Evolutionary conservation across 805 yeast genomes (phyloP).

Genomic region (Kluyveromyces dobzhanskii): DNA sequence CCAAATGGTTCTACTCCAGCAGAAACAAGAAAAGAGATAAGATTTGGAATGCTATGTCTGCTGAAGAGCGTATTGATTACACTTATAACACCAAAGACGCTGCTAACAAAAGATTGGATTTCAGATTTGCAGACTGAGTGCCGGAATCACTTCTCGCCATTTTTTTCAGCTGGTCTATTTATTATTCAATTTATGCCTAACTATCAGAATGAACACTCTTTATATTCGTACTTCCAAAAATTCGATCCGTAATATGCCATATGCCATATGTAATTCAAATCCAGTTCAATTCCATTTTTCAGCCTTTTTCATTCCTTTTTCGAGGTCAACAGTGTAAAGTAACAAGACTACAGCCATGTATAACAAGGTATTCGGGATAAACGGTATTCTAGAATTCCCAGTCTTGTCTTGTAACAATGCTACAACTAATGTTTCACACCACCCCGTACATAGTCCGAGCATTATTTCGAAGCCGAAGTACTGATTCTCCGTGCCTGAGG

Average conservation of each 20-base stretch:
- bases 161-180: no score
- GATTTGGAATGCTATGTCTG: slow-evolving; percentile 43
- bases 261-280: no score
- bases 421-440: slow-evolving; percentile 34
- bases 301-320: slow-evolving; percentile 27
- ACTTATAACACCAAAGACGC: slow-evolving; percentile 36
- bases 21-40: slow-evolving; percentile 37
- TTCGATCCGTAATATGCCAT: no score
- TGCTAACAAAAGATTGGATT: slow-evolving; percentile 55
- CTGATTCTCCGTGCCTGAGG: slow-evolving; percentile 36
- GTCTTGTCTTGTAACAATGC: slow-evolving; percentile 36
- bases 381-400: slow-evolving; percentile 31
- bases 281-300: slow-evolving; percentile 5
- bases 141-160: background rate
- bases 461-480: slow-evolving; percentile 35
- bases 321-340: slow-evolving; percentile 26
- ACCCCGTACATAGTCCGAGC: slow-evolving; percentile 35
- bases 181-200: no score
- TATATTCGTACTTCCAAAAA: no score
- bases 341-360: slow-evolving; percentile 23
- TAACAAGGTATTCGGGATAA: slow-evolving; percentile 30
- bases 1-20: slow-evolving; percentile 24
- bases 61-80: slow-evolving; percentile 43
- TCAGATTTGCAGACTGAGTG: slow-evolving; percentile 25
- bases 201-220: no score